A percentile compares a stretch with the other conserved stretches of the same genome.
These are phyloP conservation scores for Fusarium sp. DNA, from an alignment of 2,329 filamentous ascomycete species.

Conservation along the genomic window DNA sequence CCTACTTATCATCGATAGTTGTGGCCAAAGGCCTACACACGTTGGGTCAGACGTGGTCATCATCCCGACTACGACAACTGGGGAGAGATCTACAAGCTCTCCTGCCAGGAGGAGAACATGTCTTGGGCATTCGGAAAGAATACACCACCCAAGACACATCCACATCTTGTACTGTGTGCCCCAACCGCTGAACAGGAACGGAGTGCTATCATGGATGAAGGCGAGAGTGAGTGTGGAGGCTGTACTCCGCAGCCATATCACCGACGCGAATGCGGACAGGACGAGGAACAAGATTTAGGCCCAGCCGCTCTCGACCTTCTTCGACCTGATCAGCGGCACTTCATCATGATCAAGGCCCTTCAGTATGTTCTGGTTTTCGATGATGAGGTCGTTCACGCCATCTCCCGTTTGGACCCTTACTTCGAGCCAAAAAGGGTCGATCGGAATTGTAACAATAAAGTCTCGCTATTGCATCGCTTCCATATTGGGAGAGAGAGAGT, in stretches of 20 bases:
- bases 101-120: constrained; percentile 36
- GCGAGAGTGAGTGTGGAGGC: not conserved
- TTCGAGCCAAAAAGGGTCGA: constrained; percentile 32
- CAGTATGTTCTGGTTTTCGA: constrained; percentile 46
- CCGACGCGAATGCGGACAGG: not conserved
- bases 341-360: not conserved
- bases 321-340: too few relatives aligned
- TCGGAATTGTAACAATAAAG: not conserved
- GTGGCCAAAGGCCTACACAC: not conserved
- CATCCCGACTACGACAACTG: not conserved
- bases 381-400: constrained; percentile 49
- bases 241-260: not conserved
- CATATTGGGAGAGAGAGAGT: constrained; percentile 46
- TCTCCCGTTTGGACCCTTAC: constrained; percentile 54
- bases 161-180: constrained; percentile 6
- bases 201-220: not conserved
- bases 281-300: too few relatives aligned
- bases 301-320: too few relatives aligned
- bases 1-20: constrained; percentile 1
- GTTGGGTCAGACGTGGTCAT: not conserved
- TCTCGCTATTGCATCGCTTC: constrained; percentile 49
- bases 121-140: not conserved
- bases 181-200: not conserved
- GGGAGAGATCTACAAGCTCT: constrained; percentile 15
- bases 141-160: constrained; percentile 4